Base-by-base conservation (phyloP, 2,329 filamentous ascomycete genomes). In the Exserohilum turcica region DNA sequence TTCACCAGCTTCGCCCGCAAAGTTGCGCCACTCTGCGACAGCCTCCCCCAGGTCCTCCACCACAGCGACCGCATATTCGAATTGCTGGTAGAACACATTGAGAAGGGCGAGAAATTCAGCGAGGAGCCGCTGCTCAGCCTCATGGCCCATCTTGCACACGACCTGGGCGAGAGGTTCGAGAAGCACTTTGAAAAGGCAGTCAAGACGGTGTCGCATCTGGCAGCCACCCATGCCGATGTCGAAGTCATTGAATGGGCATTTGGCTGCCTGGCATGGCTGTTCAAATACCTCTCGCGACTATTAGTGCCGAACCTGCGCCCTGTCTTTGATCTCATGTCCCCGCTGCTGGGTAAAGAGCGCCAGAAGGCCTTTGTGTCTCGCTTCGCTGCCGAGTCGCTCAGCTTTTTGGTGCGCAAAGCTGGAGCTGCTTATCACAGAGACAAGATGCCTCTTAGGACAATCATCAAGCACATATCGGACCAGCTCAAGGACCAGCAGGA, bases 231-330 rank as follows among this genome's bases (percentile, higher is more conserved):
- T 47, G 82, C 89, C 51, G 88, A 90, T 67, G 87, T 90, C 21
- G 90, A 92, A 59, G 92, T 95, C n/a, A 90, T 97, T 44, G 94
- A 99, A 77, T 97, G 93, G 92, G 93, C 91, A 44, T 99, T 99
- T 76, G 91, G 88, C 10, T 92, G 91, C 64, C 80, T 99, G 50
- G 92, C 94, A 39, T 99, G 95, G 81, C 81, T 97, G 35, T 97
- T 99, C 84, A 99, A 99, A 72, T 97, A 97, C 70, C 84, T 99
- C 5, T 95, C 92, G 2, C 87, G 91, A 59, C 82, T 97, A 0
- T 77, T 99, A 18, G 89, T 94, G 0, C 88, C 91, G 3, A 90
- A 99, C 69, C 77, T 99, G 58, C 82, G 90, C 57, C 91, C 93
- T 40, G 87, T 95, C 2, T 92, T 91, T 70, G 84, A 91, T 67